Evolutionary conservation across 306 rosid species (phyloP).

Genomic region (Rubus parviflorus): DNA sequence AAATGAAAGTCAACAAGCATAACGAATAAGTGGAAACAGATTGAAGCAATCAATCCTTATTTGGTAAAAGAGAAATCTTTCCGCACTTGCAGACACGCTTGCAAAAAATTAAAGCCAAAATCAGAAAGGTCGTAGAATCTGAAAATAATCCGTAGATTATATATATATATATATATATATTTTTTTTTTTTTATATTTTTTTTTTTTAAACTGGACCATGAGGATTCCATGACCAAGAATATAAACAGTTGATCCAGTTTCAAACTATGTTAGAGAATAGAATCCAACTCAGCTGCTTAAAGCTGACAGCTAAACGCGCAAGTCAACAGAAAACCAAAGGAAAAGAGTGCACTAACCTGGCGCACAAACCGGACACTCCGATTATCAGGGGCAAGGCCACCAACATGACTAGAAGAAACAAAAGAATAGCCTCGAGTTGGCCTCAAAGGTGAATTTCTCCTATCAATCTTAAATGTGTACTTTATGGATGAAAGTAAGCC

Average conservation of each 20-base stretch:
- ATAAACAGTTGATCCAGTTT: background rate
- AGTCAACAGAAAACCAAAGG: background rate
- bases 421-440: constrained; percentile 89
- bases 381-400: constrained; percentile 88
- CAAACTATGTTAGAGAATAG: background rate
- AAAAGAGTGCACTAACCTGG: constrained; percentile 55
- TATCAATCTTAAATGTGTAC: constrained; percentile 75
- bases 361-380: constrained; percentile 83
- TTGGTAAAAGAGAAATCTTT: too few species aligned
- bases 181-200: background rate
- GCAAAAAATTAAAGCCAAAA: background rate
- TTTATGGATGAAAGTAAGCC: constrained; percentile 81
- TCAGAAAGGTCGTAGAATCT: constrained; percentile 1
- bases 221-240: background rate
- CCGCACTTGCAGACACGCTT: background rate
- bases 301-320: background rate
- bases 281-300: background rate
- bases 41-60: too few species aligned
- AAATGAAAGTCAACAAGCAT: constrained; percentile 26
- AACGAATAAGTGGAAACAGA: background rate
- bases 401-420: constrained; percentile 81
- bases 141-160: background rate
- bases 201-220: background rate
- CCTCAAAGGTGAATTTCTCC: constrained; percentile 77
- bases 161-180: too few species aligned